Percentiles rank a stretch among this genome's conserved stretches.
These are phyloP conservation scores for Dryadomyces quercivorus DNA, from an alignment of 2,329 filamentous ascomycete species.

Conservation along the genomic window DNA sequence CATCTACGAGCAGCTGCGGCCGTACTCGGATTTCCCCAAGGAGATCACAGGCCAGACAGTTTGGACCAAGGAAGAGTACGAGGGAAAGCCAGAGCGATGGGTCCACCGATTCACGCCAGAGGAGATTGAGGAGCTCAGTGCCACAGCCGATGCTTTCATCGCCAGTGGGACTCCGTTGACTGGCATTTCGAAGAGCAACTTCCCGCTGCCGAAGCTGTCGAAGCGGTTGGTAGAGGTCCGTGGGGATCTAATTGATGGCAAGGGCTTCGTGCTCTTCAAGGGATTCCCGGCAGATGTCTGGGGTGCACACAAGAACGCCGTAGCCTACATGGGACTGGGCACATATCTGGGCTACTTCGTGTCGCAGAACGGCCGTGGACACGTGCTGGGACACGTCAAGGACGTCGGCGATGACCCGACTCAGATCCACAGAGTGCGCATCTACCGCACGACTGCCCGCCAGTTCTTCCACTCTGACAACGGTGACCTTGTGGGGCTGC, in stretches of 20 bases:
- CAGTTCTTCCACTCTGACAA: slow-evolving; percentile 85
- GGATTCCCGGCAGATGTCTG: slow-evolving; percentile 66
- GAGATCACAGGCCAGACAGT: slow-evolving; percentile 60
- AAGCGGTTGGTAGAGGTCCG: slow-evolving; percentile 23
- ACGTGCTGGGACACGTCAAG: slow-evolving; percentile 82
- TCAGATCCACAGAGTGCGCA: slow-evolving; percentile 77
- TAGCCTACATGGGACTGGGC: slow-evolving; percentile 83
- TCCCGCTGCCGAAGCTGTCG: slow-evolving; percentile 29
- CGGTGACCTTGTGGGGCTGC: slow-evolving; percentile 67
- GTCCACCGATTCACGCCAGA: slow-evolving; percentile 54
- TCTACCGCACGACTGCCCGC: slow-evolving; percentile 76
- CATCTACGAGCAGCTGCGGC: slow-evolving; percentile 48
- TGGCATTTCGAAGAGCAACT: slow-evolving; percentile 43
- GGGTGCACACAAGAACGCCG: slow-evolving; percentile 67
- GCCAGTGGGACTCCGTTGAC: slow-evolving; percentile 53
- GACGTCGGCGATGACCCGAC: slow-evolving; percentile 71
- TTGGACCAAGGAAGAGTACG: slow-evolving; percentile 57
- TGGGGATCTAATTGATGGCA: slow-evolving; percentile 53
- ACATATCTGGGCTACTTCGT: slow-evolving; percentile 82
- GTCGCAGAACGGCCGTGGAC: slow-evolving; percentile 72
- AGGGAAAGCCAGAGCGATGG: slow-evolving; percentile 54
- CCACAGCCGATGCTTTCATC: slow-evolving; percentile 58
- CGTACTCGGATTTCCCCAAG: slow-evolving; percentile 59
- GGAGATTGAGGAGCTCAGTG: slow-evolving; percentile 56
- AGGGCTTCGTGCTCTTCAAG: slow-evolving; percentile 85